Evolutionary conservation across 305 asterid genomes (phyloP).

Genomic region (Fraxinus floribunda): DNA sequence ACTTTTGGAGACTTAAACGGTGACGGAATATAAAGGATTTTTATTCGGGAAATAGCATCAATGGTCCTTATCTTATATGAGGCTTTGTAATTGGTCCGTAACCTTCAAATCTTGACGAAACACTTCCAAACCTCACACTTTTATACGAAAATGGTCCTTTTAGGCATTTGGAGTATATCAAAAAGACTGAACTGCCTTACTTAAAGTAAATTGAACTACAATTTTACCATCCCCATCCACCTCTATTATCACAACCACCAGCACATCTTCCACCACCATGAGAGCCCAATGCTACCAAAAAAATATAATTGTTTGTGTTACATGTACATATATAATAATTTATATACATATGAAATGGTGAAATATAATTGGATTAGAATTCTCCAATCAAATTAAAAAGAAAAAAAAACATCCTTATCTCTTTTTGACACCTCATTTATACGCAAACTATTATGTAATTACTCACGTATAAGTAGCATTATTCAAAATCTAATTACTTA

Average conservation of each 20-base stretch:
- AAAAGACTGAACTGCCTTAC: not conserved
- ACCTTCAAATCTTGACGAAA: not conserved
- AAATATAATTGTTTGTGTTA: too few species aligned
- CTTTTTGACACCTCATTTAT: too few species aligned
- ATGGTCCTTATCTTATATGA: not conserved
- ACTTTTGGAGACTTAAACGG: not conserved
- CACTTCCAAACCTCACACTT: not conserved
- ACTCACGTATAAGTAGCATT: too few species aligned
- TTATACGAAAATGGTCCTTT: not conserved
- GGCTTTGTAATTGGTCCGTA: not conserved
- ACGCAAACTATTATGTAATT: too few species aligned
- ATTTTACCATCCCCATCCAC: not conserved
- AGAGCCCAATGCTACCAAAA: not conserved
- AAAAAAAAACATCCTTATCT: too few species aligned
- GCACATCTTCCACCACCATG: not conserved
- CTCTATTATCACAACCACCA: not conserved
- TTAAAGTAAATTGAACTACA: not conserved
- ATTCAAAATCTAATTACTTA: too few species aligned
- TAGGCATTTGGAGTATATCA: not conserved
- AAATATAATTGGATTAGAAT: too few species aligned
- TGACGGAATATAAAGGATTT: not conserved
- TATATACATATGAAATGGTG: too few species aligned
- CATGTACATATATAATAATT: too few species aligned
- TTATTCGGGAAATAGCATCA: not conserved
- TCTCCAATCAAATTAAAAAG: too few species aligned